phyloP scores from a whole-genome alignment of 495 filamentous ascomycete genomes.

The Neurospora africana region DNA sequence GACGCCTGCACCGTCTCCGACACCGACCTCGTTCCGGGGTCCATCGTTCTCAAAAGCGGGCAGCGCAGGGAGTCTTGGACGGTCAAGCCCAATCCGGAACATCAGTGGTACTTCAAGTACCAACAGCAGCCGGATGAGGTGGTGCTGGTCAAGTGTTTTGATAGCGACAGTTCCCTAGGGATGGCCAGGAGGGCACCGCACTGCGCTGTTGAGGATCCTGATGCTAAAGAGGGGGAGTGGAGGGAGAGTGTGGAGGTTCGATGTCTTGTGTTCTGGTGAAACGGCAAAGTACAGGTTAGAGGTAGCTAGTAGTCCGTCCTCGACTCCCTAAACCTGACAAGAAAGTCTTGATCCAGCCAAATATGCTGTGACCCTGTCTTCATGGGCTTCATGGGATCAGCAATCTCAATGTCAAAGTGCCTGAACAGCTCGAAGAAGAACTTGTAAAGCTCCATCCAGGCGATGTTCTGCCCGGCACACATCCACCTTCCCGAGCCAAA shows the following conservation, averaged over 20 bases:
- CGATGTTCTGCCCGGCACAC: slow-evolving; percentile 30
- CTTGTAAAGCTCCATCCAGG: slow-evolving; percentile 39
- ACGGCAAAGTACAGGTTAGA: background rate
- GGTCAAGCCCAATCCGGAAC: slow-evolving; percentile 45
- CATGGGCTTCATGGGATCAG: background rate
- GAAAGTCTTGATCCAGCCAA: background rate
- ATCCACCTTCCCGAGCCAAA: slow-evolving; percentile 27
- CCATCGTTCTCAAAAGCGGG: slow-evolving; percentile 59
- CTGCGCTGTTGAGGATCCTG: slow-evolving; percentile 49
- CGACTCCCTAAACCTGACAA: background rate
- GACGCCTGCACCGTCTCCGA: slow-evolving; percentile 51
- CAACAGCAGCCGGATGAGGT: slow-evolving; percentile 53
- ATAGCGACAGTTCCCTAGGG: slow-evolving; percentile 48
- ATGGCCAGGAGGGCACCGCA: slow-evolving; percentile 55
- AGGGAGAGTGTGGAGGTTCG: slow-evolving; percentile 57
- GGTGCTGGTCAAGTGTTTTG: slow-evolving; percentile 62
- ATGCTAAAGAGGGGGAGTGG: slow-evolving; percentile 30
- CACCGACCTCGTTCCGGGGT: slow-evolving; percentile 54
- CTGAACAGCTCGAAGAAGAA: slow-evolving; percentile 31
- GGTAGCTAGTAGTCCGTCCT: background rate
- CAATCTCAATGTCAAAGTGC: slow-evolving; percentile 2
- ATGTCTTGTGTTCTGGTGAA: slow-evolving; percentile 19
- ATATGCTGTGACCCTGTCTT: background rate
- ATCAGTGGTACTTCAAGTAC: slow-evolving; percentile 73
- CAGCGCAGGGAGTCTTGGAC: slow-evolving; percentile 55